Conservation (phyloP, 2,329 filamentous ascomycete genomes). For the Cladosporium velox region DNA sequence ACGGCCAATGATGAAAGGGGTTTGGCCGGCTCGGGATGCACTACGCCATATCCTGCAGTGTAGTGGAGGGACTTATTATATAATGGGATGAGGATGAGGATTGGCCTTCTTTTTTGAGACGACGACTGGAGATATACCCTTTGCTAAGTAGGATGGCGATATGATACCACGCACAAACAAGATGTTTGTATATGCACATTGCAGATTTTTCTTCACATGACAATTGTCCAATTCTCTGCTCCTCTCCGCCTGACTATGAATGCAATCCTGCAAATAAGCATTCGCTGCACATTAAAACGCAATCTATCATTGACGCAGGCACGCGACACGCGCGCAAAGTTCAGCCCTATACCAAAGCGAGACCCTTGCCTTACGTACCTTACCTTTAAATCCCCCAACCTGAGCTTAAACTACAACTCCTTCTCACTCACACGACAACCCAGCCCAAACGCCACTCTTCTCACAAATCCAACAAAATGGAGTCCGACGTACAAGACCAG, state of each 20-base stretch:
- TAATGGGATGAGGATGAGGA: constrained; percentile 11
- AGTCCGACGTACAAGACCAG: constrained; percentile 19
- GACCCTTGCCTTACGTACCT: not conserved
- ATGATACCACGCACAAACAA: constrained; percentile 15
- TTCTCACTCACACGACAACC: not conserved
- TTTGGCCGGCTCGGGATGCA: not conserved
- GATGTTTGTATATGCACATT: constrained; percentile 10
- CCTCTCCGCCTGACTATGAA: not conserved
- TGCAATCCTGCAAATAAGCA: not conserved
- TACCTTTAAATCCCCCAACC: not conserved
- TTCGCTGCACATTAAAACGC: not conserved
- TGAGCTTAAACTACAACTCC: not conserved
- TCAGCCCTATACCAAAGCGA: not conserved
- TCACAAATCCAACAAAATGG: constrained; percentile 2
- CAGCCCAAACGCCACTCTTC: not conserved
- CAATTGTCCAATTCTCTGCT: not conserved
- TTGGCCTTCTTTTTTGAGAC: not conserved
- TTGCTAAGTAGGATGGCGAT: constrained; percentile 10
- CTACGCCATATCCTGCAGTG: not conserved
- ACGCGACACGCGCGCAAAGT: not conserved
- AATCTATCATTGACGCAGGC: not conserved
- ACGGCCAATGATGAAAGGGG: not conserved
- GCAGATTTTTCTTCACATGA: not conserved
- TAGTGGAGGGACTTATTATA: not conserved
- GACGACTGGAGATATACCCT: constrained; percentile 7